Conservation (phyloP, 2,329 filamentous ascomycete species). For the Rosellinia necatrix region DNA sequence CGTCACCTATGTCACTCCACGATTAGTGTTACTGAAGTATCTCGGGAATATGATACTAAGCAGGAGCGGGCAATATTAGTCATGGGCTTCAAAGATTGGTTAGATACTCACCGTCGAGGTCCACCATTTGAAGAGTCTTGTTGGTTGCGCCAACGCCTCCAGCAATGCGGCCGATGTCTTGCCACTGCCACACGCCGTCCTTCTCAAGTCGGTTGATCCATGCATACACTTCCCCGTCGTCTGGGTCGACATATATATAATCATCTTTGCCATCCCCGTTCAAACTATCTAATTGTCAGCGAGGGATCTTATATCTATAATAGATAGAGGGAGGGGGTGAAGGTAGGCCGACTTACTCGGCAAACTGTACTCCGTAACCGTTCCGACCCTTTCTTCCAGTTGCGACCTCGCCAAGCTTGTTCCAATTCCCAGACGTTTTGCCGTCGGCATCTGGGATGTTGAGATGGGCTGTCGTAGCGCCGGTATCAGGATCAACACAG, state of each 20-base stretch:
- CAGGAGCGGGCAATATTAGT: too few relatives aligned
- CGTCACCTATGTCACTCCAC: neutral
- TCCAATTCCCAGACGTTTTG: neutral
- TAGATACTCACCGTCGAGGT: neutral
- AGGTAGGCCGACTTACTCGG: neutral
- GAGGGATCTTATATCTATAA: neutral
- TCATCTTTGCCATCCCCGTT: slow-evolving; percentile 10
- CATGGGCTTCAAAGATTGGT: neutral
- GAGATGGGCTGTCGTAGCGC: neutral
- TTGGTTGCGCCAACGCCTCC: neutral
- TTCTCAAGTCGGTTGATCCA: slow-evolving; percentile 4
- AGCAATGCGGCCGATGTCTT: slow-evolving; percentile 1
- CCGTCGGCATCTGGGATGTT: neutral
- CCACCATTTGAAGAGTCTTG: slow-evolving; percentile 5
- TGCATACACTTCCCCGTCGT: neutral
- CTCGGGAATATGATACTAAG: neutral
- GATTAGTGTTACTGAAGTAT: neutral
- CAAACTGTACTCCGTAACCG: neutral
- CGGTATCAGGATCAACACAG: slow-evolving; percentile 2
- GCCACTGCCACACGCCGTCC: slow-evolving; percentile 5
- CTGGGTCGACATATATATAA: slow-evolving; percentile 1
- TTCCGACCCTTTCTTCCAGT: neutral
- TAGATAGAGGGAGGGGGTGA: neutral
- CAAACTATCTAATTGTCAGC: neutral
- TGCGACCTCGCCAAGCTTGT: neutral